phyloP scores from a whole-genome alignment of 164 flowering plant species.

The Kingdonia uniflora region DNA sequence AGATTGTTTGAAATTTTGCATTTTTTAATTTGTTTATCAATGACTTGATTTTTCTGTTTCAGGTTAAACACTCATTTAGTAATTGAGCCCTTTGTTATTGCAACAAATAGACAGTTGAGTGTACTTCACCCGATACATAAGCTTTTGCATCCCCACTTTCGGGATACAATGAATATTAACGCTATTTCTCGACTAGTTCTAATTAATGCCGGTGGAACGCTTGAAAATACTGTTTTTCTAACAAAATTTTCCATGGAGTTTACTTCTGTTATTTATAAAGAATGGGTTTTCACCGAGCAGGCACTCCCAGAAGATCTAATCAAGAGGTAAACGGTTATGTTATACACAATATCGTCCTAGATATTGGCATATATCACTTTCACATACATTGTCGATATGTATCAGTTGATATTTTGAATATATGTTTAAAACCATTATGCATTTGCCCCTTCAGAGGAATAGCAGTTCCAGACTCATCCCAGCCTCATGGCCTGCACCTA shows the following conservation, averaged over 20 bases:
- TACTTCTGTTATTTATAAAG: constrained; percentile 45
- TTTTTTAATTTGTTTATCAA: not conserved
- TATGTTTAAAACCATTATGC: not conserved
- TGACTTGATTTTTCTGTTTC: constrained; percentile 2
- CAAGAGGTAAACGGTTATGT: constrained; percentile 27
- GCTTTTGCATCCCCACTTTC: constrained; percentile 53
- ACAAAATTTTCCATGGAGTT: constrained; percentile 45
- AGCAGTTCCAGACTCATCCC: constrained; percentile 43
- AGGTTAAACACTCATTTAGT: constrained; percentile 66
- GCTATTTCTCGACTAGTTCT: constrained; percentile 51
- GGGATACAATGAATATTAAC: constrained; percentile 82
- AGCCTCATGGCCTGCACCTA: constrained; percentile 52
- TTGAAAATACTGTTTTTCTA: constrained; percentile 46
- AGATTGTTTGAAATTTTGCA: not conserved
- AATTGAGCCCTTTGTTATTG: constrained; percentile 63
- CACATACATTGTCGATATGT: no score
- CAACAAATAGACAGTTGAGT: constrained; percentile 60
- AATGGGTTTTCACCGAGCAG: constrained; percentile 58
- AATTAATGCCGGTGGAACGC: constrained; percentile 52
- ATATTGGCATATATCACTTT: no score
- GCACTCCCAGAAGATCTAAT: constrained; percentile 62
- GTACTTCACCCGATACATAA: constrained; percentile 67
- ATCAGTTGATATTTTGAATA: not conserved
- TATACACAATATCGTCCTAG: no score
- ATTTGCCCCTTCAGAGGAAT: constrained; percentile 41